Evolutionary conservation across 1,139 yeast species (phyloP), one percentile per base, ranked within the genome.

Genomic region (Wickerhamiella infanticola): DNA sequence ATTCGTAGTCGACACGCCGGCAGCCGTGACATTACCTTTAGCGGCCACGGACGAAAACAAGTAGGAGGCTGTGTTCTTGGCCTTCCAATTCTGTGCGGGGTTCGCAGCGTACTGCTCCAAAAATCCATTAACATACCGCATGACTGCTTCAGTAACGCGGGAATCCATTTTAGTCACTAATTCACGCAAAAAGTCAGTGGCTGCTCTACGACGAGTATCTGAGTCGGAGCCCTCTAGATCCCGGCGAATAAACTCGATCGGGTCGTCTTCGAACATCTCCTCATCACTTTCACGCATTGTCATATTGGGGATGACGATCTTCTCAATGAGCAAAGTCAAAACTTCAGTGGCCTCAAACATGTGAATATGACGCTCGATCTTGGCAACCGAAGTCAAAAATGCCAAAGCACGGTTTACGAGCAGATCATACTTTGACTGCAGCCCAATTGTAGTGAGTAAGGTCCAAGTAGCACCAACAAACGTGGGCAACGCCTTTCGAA

Each of bases 251-350:
- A 72, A 93, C 56, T 84, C 93, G 45, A 90, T 81, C 38, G 98
- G 98, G 59, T 93, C 98, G 63, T 93, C 98, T 64, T 90, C 98
- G 63, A 93, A 90, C 53, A 79, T 63, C 61, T 93, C 98, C 57
- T 85, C 86, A 60, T 93, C 99, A 4, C 81, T 72, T 48, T 81
- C 88, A 59, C 80, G 56, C 47, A 90, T 72, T 24, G 79, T 74
- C 57, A 88, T 77, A 60, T 90, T 93, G 38, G 98, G 98, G 50
- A 93, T 69, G 45, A 93, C 78, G 52, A 90, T 81, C 55, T 81
- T 81, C 56, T 81, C 84, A 9, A 88, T 76, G 45, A 93, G 75
- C 58, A 82, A 86, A 54, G 77, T 76, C 57, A 88, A 69, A 4
- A 88, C 79, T 23, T 67, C 68, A 50, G 81, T 88, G 48, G 68